These are phyloP conservation scores for Penicillium egyptiacum DNA, from an alignment of 495 filamentous ascomycete species.

Conservation along the genomic window DNA sequence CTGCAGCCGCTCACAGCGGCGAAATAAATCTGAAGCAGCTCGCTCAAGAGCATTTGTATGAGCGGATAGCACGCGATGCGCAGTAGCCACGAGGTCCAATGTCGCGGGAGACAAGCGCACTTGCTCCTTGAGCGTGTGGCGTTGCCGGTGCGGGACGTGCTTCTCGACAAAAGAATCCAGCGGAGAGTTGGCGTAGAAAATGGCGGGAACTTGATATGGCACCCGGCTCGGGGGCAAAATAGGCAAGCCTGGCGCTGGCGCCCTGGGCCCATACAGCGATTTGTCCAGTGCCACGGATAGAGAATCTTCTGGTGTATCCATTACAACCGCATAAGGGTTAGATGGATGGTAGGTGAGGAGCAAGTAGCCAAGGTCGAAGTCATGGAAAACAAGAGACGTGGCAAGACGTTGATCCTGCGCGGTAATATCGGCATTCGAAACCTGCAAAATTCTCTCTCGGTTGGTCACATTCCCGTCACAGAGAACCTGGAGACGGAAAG, in stretches of 20 bases:
- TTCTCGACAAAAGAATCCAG: conserved; percentile 63
- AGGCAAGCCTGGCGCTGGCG: conserved; percentile 23
- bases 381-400: conserved; percentile 64
- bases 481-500: conserved; percentile 71
- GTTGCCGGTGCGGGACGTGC: conserved; percentile 58
- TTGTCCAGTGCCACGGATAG: conserved; percentile 33
- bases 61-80: conserved; percentile 69
- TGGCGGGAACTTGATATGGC: conserved; percentile 67
- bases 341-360: conserved; percentile 67
- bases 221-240: conserved; percentile 51
- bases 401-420: conserved; percentile 47
- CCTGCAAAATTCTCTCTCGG: conserved; percentile 57
- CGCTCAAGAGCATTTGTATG: conserved; percentile 71
- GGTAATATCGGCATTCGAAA: conserved; percentile 44
- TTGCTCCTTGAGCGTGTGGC: conserved; percentile 63
- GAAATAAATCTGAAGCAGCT: conserved; percentile 80
- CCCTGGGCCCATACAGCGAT: conserved; percentile 30
- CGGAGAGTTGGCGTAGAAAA: conserved; percentile 58
- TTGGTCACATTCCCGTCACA: conserved; percentile 60
- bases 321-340: conserved; percentile 61
- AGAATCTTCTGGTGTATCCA: conserved; percentile 61
- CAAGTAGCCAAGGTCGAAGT: conserved; percentile 76
- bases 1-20: conserved; percentile 69
- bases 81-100: conserved; percentile 70
- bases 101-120: conserved; percentile 74